These are phyloP conservation scores for Sclerospora graminicola DNA, from an alignment of 352 stramenopile species.

Conservation along the genomic window DNA sequence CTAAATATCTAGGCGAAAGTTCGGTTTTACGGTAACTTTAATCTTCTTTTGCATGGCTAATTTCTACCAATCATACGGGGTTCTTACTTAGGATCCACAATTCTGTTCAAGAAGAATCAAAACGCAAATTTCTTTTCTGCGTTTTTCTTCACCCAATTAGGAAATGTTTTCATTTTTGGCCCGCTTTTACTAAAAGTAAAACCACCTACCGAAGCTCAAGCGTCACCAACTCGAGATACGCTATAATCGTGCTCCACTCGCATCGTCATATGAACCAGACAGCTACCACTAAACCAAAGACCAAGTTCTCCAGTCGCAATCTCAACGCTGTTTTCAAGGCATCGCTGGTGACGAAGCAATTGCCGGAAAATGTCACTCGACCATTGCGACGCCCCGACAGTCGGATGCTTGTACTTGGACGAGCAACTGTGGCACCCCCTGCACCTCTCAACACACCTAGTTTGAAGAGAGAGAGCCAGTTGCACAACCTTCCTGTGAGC, in stretches of 20 bases:
- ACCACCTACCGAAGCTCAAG: slow-evolving; percentile 9
- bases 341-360: slow-evolving; percentile 26
- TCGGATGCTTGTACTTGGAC: slow-evolving; percentile 49
- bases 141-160: no score
- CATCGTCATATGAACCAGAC: slow-evolving; percentile 29
- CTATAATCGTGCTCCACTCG: not conserved
- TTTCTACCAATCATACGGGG: no score
- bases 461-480: slow-evolving; percentile 49
- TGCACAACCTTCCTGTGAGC: slow-evolving; percentile 28
- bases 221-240: slow-evolving; percentile 11
- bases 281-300: slow-evolving; percentile 31
- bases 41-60: no score
- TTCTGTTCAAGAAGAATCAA: no score
- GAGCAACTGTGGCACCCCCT: slow-evolving; percentile 23
- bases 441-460: slow-evolving; percentile 75
- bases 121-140: no score
- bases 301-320: slow-evolving; percentile 70
- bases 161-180: no score
- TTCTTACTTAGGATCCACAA: no score
- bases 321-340: slow-evolving; percentile 61
- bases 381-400: slow-evolving; percentile 16
- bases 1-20: no score
- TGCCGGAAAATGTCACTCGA: slow-evolving; percentile 16
- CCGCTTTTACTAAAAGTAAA: slow-evolving; percentile 13
- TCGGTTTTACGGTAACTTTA: no score